phyloP scores from a whole-genome alignment of 1,284 basidiomycete species.

The Sanghuangporus sanghuang region DNA sequence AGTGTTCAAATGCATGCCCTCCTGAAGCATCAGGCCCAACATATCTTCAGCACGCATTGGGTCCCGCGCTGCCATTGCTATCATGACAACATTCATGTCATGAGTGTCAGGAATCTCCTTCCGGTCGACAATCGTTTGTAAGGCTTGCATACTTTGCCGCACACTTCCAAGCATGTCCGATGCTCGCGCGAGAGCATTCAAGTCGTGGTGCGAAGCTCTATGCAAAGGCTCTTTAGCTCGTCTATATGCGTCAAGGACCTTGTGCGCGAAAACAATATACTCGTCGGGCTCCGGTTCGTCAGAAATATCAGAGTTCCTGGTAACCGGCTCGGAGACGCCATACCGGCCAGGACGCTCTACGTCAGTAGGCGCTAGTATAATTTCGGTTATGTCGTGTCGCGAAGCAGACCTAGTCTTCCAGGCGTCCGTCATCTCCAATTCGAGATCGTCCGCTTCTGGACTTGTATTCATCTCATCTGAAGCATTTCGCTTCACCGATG shows the following conservation, averaged over 20 bases:
- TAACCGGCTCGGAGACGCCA: constrained; percentile 8
- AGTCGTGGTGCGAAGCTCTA: constrained; percentile 40
- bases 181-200: constrained; percentile 59
- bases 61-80: constrained; percentile 44
- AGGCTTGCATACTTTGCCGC: constrained; percentile 40
- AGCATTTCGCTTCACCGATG: not conserved
- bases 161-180: constrained; percentile 52
- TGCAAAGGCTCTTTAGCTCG: constrained; percentile 39
- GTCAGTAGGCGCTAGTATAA: not conserved
- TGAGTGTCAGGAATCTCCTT: constrained; percentile 51
- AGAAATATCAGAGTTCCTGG: constrained; percentile 13
- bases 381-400: not conserved
- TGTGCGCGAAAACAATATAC: constrained; percentile 36
- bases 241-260: constrained; percentile 41
- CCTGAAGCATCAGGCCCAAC: constrained; percentile 42
- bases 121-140: constrained; percentile 42
- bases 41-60: constrained; percentile 41
- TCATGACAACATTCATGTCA: constrained; percentile 60
- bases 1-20: constrained; percentile 44
- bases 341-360: not conserved
- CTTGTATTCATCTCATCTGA: not conserved
- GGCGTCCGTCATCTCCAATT: not conserved
- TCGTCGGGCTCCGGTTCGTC: constrained; percentile 25
- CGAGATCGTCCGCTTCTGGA: not conserved
- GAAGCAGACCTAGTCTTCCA: not conserved